A percentile compares a stretch with the other conserved stretches of the same genome.
Conservation (phyloP, 1,284 basidiomycete genomes). For the Puccinia hordei region DNA sequence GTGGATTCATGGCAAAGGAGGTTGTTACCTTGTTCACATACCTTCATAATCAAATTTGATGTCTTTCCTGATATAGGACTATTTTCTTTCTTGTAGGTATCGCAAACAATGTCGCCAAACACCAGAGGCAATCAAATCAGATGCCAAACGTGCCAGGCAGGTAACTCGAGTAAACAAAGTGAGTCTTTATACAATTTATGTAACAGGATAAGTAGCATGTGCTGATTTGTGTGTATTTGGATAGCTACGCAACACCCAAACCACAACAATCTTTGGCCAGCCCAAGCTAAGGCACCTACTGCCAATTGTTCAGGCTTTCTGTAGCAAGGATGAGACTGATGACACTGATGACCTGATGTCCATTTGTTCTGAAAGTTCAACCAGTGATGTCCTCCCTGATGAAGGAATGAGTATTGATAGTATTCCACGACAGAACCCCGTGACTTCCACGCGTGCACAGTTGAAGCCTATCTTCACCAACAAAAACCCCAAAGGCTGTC, state of each 20-base stretch:
- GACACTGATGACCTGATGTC: not conserved
- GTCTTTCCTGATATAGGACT: not conserved
- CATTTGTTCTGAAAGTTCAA: not conserved
- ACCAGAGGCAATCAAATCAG: not conserved
- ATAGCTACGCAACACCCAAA: not conserved
- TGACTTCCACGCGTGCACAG: no score
- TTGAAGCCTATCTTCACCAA: conserved; percentile 1
- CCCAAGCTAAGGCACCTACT: not conserved
- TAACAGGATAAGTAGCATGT: not conserved
- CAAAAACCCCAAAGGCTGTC: not conserved
- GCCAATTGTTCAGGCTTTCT: not conserved
- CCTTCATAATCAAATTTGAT: not conserved
- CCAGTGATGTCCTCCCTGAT: not conserved
- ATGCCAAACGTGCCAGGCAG: not conserved
- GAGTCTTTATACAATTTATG: not conserved
- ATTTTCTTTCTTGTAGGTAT: not conserved
- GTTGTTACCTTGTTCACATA: not conserved
- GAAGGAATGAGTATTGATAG: not conserved
- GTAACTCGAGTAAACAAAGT: not conserved
- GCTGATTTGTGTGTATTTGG: no score
- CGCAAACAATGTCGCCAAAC: not conserved
- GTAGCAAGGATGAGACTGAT: conserved; percentile 35
- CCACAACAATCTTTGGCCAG: not conserved
- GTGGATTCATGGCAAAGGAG: not conserved
- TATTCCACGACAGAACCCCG: not conserved